Base-by-base conservation (phyloP, 129 eudicot genomes). In the Flaveria trinervia region DNA sequence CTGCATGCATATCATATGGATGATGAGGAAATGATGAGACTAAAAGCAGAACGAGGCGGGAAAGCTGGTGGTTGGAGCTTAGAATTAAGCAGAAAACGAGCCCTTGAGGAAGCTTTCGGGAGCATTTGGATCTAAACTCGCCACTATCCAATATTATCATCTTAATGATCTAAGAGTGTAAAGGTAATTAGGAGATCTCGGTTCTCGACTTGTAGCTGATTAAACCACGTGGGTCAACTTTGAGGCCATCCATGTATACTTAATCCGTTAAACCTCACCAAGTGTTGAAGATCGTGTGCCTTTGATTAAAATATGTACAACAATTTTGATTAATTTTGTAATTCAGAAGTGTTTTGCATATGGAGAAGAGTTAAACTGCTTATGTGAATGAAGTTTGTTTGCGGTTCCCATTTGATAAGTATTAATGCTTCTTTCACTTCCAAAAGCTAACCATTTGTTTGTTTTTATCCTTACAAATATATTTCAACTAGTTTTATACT, bases 61-160 rank as follows among this genome's bases (percentile, higher is more conserved):
- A 92, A 83, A 73, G 97, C 97, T 1, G 98, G 98, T 77, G 98
- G 98, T 20, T 94, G 98, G 98, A 94, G 88, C 81, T 48, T 84
- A 48, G 98, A 91, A 41, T 68, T 94, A 39, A 84, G 93, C 88
- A 83, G 85, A 83, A 94, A 91, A 82, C 70, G 98, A 79, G 97
- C 97, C 49, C 92, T 94, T 33, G 98, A 91, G 77, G 98, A 94
- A 86, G 98, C 98, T 50, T 91, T 94, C 45, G 90, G 92, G 36
- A 94, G 93, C 85, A 85, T 94, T 79, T 94, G 97, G 98, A 78
- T 91, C 70, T 92, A 78, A 82, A 74, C 15, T 43, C 71, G 66
- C 44, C 26, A 26, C 15, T 61, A 20, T 50, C 2, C 51, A 14
- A 49, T 70, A 20, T 60, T 28, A 4, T 36, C 54, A 23, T 52